Conservation (phyloP, 73 alveolate species). For the Tetrahymena borealis region DNA sequence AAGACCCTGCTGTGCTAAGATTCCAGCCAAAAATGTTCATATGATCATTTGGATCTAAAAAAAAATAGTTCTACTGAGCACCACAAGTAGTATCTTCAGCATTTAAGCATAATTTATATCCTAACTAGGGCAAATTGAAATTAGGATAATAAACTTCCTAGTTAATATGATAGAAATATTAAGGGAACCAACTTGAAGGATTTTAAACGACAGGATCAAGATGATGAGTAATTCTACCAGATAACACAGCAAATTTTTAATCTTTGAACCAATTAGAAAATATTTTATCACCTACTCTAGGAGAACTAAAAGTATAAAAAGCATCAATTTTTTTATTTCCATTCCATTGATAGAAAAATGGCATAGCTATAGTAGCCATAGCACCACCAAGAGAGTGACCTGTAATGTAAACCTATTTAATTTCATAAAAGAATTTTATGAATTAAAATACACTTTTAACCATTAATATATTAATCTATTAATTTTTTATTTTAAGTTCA, state of each 20-base stretch:
- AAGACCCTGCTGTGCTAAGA: neutral
- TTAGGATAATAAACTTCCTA: neutral
- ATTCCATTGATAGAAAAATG: neutral
- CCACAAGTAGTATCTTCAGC: neutral
- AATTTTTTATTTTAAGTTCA: too few relatives aligned
- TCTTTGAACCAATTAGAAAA: neutral
- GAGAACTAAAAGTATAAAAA: neutral
- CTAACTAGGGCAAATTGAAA: neutral
- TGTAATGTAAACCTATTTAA: neutral
- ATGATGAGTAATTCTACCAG: neutral
- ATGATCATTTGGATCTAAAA: neutral
- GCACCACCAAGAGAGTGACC: neutral
- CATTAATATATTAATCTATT: neutral
- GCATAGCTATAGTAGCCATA: neutral
- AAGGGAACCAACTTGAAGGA: neutral
- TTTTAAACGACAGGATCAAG: neutral
- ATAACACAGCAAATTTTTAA: neutral
- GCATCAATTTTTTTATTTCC: neutral
- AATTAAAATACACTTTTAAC: neutral
- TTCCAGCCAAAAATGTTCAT: neutral
- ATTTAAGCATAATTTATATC: neutral
- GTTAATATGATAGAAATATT: neutral
- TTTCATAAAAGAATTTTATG: neutral
- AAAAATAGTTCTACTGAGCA: neutral
- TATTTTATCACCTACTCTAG: neutral